Conservation (phyloP, 2,329 filamentous ascomycete species). For the Huntiella decipiens region DNA sequence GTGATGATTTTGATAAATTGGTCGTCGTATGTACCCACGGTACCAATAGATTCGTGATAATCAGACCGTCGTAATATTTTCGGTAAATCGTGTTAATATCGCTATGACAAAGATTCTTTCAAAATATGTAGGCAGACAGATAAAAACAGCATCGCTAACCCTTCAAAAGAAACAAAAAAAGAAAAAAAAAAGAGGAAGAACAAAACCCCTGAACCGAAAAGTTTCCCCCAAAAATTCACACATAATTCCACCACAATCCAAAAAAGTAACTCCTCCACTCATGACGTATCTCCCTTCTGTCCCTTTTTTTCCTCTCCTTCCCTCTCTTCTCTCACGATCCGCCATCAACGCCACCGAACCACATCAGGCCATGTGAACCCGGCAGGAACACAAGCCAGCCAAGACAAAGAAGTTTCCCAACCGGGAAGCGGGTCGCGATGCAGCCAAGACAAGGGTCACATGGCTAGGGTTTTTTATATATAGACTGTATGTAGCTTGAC, state of each 20-base stretch:
- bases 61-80: not conserved
- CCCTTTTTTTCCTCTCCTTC: too few species aligned
- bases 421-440: too few species aligned
- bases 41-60: constrained; percentile 22
- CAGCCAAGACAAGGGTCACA: too few species aligned
- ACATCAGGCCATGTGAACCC: too few species aligned
- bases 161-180: constrained; percentile 5
- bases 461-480: too few species aligned
- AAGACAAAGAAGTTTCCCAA: not conserved
- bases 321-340: too few species aligned
- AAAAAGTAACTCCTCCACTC: too few species aligned
- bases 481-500: too few species aligned
- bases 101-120: not conserved
- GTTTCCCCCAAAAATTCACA: not conserved
- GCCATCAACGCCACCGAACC: too few species aligned
- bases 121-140: not conserved
- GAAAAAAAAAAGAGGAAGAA: constrained; percentile 4
- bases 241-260: too few species aligned
- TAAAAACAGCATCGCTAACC: not conserved
- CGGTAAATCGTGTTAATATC: not conserved
- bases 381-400: constrained; percentile 3
- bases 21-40: constrained; percentile 18
- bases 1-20: not conserved
- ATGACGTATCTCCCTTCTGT: too few species aligned
- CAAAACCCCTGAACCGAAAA: constrained; percentile 5